Base-by-base conservation (phyloP, 257 asterid species). In the Plectranthus barbatus region DNA sequence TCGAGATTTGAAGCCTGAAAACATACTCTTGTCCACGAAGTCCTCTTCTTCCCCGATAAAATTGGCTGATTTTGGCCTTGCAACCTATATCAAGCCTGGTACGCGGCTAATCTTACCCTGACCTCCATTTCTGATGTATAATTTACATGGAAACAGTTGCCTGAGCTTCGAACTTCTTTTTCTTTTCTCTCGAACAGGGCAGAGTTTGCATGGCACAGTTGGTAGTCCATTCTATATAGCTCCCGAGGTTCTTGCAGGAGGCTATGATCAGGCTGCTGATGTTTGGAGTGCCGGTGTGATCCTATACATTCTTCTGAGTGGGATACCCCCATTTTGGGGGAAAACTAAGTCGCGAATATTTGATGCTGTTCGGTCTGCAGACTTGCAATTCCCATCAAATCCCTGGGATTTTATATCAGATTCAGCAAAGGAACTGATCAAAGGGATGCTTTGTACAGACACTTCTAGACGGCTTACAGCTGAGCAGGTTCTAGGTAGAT, bases 201-300 rank as follows among this genome's bases (percentile, higher is more conserved):
- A 82, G 60, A 67, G 71, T 2, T 63, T 82, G 76, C 74, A 74
- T 6, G 87, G 80, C 63, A 82, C 84, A 4, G 88, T 82, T 45
- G 88, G 88, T 17, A 79, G 85, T 56, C 88, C 88, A 10, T 82
- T 82, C 64, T 82, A 82, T 70, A 82, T 82, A 62, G 88, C 88
- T 31, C 88, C 88, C 2, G 88, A 79, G 68, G 88, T 82, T 26
- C 64, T 82, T 56, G 72, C 66, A 39, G 83, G 85, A 54, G 88
- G 77, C 17, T 79, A 82, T 64, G 72, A 74, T 64, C 71, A 82
- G 71, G 81, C 81, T 13, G 88, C 85, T 11, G 88, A 82, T 66
- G 78, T 82, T 54, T 82, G 88, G 88, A 82, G 88, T 60, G 85
- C 85, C 24, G 88, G 88, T 18, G 88, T 82, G 64, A 79, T 82